Percentiles rank a stretch among this genome's conserved stretches.
Evolutionary conservation across 1,284 basidiomycete genomes (phyloP).

Genomic region (Rhodotorula sp.): DNA sequence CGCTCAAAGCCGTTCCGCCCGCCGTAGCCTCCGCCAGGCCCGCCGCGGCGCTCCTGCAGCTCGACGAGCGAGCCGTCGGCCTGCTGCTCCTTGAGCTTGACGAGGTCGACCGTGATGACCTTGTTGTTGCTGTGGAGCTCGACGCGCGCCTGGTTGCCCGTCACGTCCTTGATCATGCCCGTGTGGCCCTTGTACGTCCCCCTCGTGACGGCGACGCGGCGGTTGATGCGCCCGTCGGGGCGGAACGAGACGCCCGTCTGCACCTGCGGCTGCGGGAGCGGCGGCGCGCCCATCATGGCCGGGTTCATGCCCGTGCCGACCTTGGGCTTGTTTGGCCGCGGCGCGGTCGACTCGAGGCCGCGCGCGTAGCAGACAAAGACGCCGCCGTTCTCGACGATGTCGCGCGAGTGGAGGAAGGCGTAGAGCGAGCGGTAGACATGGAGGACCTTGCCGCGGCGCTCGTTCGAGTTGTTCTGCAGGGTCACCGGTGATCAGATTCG

Average conservation of each 20-base stretch:
- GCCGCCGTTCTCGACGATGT: conserved; percentile 85
- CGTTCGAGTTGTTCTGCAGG: conserved; percentile 52
- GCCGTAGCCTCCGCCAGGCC: conserved; percentile 8
- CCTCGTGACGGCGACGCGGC: conserved; percentile 78
- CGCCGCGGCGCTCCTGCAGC: conserved; percentile 29
- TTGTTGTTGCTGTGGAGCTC: conserved; percentile 90
- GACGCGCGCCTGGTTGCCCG: conserved; percentile 81
- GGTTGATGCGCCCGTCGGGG: conserved; percentile 73
- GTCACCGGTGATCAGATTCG: not conserved
- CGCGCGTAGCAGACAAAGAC: conserved; percentile 80
- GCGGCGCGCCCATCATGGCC: conserved; percentile 6
- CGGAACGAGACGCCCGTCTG: conserved; percentile 17
- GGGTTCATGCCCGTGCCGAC: conserved; percentile 69
- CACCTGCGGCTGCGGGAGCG: conserved; percentile 16
- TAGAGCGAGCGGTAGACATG: conserved; percentile 95
- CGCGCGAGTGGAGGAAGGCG: conserved; percentile 91
- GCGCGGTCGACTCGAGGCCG: conserved; percentile 76
- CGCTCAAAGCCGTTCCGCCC: conserved; percentile 18
- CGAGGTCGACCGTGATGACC: conserved; percentile 80
- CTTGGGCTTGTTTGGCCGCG: conserved; percentile 83
- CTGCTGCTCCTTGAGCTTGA: conserved; percentile 74
- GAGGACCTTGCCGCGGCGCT: conserved; percentile 87
- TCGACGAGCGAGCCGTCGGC: conserved; percentile 49
- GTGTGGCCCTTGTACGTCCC: conserved; percentile 89
- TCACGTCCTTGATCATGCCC: conserved; percentile 93